A percentile compares a stretch with the other conserved stretches of the same genome.
Evolutionary conservation across 805 yeast genomes (phyloP).

Genomic region (Sungouiella blattae): DNA sequence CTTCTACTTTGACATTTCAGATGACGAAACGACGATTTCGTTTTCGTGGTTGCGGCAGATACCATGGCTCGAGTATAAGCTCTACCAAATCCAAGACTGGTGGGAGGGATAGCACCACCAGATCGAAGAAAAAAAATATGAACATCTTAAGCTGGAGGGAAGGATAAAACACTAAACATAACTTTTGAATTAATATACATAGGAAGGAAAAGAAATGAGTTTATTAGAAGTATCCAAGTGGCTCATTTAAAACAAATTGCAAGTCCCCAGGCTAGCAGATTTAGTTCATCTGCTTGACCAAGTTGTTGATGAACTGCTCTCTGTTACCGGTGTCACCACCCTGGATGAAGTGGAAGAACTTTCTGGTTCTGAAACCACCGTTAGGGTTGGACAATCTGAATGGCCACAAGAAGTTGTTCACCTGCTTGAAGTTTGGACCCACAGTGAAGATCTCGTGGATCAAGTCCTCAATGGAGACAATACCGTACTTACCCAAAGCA

Average conservation of each 20-base stretch:
- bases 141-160: no score
- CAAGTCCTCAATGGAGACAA: conserved; percentile 86
- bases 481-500: conserved; percentile 87
- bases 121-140: neutral
- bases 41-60: conserved; percentile 12
- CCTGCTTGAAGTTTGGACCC: conserved; percentile 98
- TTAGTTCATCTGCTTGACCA: conserved; percentile 92
- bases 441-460: conserved; percentile 94
- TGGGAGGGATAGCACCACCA: neutral
- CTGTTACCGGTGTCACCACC: conserved; percentile 99
- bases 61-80: conserved; percentile 15
- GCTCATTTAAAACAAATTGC: conserved; percentile 1
- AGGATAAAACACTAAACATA: no score
- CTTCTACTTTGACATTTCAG: no score
- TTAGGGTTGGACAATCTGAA: conserved; percentile 94
- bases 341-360: conserved; percentile 95
- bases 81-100: conserved; percentile 10
- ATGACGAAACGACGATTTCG: conserved; percentile 4
- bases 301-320: conserved; percentile 91
- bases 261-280: no score
- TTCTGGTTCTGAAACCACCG: conserved; percentile 98
- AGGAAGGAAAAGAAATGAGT: neutral
- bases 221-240: neutral
- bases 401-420: conserved; percentile 98
- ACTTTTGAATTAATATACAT: conserved; percentile 12